These are phyloP conservation scores for Linum lewisii DNA, from an alignment of 345 rosid species.

Conservation along the genomic window DNA sequence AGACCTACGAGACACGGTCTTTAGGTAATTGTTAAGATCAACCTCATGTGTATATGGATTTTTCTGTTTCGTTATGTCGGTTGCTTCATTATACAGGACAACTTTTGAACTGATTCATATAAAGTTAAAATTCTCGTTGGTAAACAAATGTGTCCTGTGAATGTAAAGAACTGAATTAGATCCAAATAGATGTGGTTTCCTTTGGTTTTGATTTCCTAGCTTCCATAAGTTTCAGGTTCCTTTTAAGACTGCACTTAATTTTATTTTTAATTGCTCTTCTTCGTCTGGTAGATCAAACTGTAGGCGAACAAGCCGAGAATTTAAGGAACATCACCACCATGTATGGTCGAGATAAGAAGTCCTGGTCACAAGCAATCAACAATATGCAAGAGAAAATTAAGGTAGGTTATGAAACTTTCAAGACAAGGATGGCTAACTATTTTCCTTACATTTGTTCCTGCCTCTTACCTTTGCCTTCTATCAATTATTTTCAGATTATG, in stretches of 20 bases:
- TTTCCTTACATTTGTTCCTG: neutral
- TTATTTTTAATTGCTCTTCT: neutral
- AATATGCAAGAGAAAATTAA: constrained; percentile 51
- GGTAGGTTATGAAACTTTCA: constrained; percentile 28
- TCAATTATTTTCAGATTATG: constrained; percentile 42
- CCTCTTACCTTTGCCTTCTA: neutral
- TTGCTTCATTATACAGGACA: too few species aligned
- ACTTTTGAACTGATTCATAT: too few species aligned
- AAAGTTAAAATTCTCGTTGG: neutral
- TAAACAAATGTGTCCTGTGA: neutral
- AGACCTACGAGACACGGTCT: constrained; percentile 49
- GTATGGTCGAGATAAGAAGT: constrained; percentile 49
- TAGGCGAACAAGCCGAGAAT: constrained; percentile 55
- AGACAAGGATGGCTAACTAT: constrained; percentile 1
- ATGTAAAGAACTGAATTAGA: neutral
- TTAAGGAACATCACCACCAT: constrained; percentile 42
- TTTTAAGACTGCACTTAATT: neutral
- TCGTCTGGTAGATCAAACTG: constrained; percentile 46
- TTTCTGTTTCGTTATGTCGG: too few species aligned
- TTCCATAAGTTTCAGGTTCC: too few species aligned
- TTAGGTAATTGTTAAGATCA: constrained; percentile 41
- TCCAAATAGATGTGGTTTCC: too few species aligned
- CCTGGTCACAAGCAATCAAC: constrained; percentile 43
- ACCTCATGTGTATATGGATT: too few species aligned
- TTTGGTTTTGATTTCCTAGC: too few species aligned